Evolutionary conservation across 2,329 filamentous ascomycete species (phyloP).

Genomic region (Myriangium duriaei): DNA sequence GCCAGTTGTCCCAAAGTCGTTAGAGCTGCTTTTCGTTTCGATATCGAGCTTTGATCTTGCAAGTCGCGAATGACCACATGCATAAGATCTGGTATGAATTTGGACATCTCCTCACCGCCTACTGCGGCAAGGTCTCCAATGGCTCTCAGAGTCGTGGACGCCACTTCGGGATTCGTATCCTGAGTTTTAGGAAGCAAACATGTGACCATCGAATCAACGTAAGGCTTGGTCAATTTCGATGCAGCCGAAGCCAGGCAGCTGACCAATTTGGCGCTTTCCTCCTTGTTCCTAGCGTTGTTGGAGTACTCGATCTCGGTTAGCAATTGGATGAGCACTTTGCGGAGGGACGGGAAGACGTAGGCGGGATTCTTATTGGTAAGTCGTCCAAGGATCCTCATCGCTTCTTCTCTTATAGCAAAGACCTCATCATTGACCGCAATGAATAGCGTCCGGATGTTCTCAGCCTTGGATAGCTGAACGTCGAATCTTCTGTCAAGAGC

Average conservation of each 20-base stretch:
- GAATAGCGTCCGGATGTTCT: conserved; percentile 92
- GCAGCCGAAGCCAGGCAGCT: conserved; percentile 89
- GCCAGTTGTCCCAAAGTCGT: conserved; percentile 84
- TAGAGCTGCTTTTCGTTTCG: conserved; percentile 82
- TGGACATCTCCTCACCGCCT: conserved; percentile 84
- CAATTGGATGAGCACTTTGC: conserved; percentile 91
- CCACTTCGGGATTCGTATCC: conserved; percentile 75
- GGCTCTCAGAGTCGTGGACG: conserved; percentile 86
- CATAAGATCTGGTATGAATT: conserved; percentile 87
- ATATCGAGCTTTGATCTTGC: conserved; percentile 82
- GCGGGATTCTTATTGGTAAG: conserved; percentile 85
- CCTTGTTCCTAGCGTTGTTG: conserved; percentile 84
- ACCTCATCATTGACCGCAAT: conserved; percentile 91
- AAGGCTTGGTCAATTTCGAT: conserved; percentile 84
- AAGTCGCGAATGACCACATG: conserved; percentile 86
- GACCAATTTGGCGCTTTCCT: conserved; percentile 87
- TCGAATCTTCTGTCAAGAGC: conserved; percentile 92
- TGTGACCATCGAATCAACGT: conserved; percentile 91
- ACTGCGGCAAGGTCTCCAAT: conserved; percentile 91
- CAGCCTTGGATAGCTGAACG: conserved; percentile 88
- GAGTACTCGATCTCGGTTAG: conserved; percentile 94
- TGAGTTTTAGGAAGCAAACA: conserved; percentile 87
- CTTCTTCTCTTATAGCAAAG: conserved; percentile 83
- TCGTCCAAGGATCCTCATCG: conserved; percentile 91
- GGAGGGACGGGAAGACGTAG: conserved; percentile 89